Evolutionary conservation across 192 early-diverging fungal species (phyloP), one percentile per base, ranked within the genome.

Genomic region (Entomortierella parvispora): DNA sequence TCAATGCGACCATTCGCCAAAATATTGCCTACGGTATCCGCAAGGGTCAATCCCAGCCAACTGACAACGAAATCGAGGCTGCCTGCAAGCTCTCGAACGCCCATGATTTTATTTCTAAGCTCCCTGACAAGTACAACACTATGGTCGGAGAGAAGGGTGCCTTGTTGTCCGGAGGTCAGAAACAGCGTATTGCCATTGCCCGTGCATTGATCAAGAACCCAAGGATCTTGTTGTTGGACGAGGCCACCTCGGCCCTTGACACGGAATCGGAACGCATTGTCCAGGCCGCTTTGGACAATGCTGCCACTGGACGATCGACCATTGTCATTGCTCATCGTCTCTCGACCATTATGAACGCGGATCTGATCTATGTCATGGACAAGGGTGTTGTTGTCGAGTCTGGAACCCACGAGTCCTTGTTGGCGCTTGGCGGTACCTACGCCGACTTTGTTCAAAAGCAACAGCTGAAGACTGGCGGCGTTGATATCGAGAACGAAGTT

Each of bases 101-200:
- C 2, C 93, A 93, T 62, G 87, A 87, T 31, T 95, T 95, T 69
- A 93, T 95, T 55, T 71, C 71, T 60, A 80, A 84, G 28, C 80
- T 94, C 23, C 92, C 92, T 23, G 78, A 93, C 18, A 89, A 90
- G 34, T 95, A 96, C 83, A 91, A 97, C 70, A 96, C 96, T 1
- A 61, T 90, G 58, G 94, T 96, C 22, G 97, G 97, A 55, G 95
- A 97, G 80, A 82, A 87, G 49, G 93, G 90, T 4, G 85, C 92
- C 51, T 71, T 89, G 80, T 66, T 99, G 7, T 94, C 92, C 25
- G 97, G 96, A 57, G 97, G 97, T 17, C 97, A 99, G 79, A 97
- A 97, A 80, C 97, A 97, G 71, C 93, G 97, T 63, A 94, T 97
- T 61, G 94, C 95, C 47, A 97, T 99, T 89, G 96, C 96, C 15